These are phyloP conservation scores for Cadophora luteo-olivacea DNA, from an alignment of 2,329 filamentous ascomycete genomes.

Conservation along the genomic window DNA sequence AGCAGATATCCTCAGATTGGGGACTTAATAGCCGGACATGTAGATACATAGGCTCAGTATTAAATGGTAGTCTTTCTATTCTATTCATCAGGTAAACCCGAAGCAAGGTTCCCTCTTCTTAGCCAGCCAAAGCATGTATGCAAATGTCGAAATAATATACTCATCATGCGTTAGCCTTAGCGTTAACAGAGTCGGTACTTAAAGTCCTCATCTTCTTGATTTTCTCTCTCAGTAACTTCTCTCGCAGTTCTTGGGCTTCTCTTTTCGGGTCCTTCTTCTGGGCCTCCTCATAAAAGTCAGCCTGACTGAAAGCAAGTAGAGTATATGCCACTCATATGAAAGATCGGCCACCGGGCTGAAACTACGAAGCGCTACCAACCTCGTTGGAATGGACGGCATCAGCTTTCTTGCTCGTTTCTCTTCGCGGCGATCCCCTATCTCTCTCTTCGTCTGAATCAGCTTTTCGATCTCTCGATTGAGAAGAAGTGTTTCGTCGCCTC, in stretches of 20 bases:
- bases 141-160: constrained; percentile 33
- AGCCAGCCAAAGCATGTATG: background rate
- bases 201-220: constrained; percentile 63
- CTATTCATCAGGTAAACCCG: background rate
- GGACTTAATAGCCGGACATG: background rate
- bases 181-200: constrained; percentile 48
- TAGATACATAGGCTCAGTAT: background rate
- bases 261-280: constrained; percentile 49
- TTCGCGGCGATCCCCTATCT: constrained; percentile 44
- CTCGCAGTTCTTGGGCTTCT: constrained; percentile 53
- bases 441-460: constrained; percentile 62
- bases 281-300: constrained; percentile 46
- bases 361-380: constrained; percentile 51
- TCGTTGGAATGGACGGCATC: constrained; percentile 44
- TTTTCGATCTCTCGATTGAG: constrained; percentile 58
- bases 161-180: constrained; percentile 56
- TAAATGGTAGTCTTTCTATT: background rate
- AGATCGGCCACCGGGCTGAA: constrained; percentile 25
- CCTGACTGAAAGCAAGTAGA: constrained; percentile 32
- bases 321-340: constrained; percentile 29
- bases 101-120: background rate
- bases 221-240: constrained; percentile 58
- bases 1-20: background rate
- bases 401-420: constrained; percentile 34
- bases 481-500: constrained; percentile 58